A percentile compares a stretch with the other conserved stretches of the same genome.
Conservation (phyloP, 306 rosid species). For the Rosa chinensis region DNA sequence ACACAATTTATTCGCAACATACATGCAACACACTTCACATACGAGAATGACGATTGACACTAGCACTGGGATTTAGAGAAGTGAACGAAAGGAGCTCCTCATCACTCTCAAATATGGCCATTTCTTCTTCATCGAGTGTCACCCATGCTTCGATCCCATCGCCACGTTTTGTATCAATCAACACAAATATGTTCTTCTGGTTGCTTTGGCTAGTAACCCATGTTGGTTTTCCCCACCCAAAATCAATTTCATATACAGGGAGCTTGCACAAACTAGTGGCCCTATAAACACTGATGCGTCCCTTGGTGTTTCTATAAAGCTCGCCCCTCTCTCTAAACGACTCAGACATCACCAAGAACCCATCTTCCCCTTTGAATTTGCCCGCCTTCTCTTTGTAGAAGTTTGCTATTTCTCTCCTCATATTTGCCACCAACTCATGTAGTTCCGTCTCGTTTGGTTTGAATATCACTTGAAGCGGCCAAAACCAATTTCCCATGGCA, state of each 20-base stretch:
- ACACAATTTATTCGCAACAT: too few species aligned
- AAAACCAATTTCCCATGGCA: slow-evolving; percentile 3
- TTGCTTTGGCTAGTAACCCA: background rate
- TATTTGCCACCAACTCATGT: background rate
- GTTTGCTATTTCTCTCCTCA: background rate
- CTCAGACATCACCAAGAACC: background rate
- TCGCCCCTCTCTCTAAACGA: background rate
- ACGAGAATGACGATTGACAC: background rate
- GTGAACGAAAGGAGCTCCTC: background rate
- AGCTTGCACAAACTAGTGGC: background rate
- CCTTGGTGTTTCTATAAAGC: background rate
- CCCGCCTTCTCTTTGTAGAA: background rate
- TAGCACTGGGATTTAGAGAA: background rate
- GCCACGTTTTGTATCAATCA: slow-evolving; percentile 4
- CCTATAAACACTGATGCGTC: background rate
- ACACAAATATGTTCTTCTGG: background rate
- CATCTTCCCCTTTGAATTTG: background rate
- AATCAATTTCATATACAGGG: background rate
- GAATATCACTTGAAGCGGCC: background rate
- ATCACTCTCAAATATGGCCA: background rate
- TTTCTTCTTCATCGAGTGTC: background rate
- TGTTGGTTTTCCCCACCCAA: background rate
- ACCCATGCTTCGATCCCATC: slow-evolving; percentile 13
- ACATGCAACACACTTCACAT: background rate
- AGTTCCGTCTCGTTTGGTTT: background rate